Percentiles rank a stretch among this genome's conserved stretches.
Conservation (phyloP, 139 green algal species). For the Desmodesmus armatus region DNA sequence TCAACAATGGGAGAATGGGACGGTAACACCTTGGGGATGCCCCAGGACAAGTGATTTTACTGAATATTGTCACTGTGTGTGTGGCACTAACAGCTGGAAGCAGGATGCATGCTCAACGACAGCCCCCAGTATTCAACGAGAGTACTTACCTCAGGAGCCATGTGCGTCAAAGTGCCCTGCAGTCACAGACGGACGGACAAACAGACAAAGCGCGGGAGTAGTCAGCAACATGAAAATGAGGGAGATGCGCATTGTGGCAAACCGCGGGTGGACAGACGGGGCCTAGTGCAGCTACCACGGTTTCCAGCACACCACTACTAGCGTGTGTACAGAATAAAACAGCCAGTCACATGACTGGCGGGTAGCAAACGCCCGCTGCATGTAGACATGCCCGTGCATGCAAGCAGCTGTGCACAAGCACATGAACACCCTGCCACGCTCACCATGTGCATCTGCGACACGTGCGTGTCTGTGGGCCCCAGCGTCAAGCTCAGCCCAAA, state of each 20-base stretch:
- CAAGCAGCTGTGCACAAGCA: neutral
- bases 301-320: neutral
- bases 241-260: neutral
- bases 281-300: no score
- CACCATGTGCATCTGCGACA: slow-evolving; percentile 39
- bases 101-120: neutral
- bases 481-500: slow-evolving; percentile 49
- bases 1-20: neutral
- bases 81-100: no score
- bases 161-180: slow-evolving; percentile 18
- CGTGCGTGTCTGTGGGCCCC: slow-evolving; percentile 23
- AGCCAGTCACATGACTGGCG: neutral
- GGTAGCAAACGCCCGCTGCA: neutral
- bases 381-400: neutral
- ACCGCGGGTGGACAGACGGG: no score
- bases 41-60: no score
- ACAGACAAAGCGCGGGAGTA: neutral
- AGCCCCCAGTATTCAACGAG: no score
- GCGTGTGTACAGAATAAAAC: neutral
- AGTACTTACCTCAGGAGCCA: slow-evolving; percentile 23
- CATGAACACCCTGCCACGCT: neutral
- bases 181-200: neutral
- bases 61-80: no score
- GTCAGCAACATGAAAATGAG: neutral
- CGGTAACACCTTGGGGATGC: no score